Percentiles rank a stretch among this genome's conserved stretches.
Conservation (phyloP, 1,284 basidiomycete species). For the Puccinia novopanici region DNA sequence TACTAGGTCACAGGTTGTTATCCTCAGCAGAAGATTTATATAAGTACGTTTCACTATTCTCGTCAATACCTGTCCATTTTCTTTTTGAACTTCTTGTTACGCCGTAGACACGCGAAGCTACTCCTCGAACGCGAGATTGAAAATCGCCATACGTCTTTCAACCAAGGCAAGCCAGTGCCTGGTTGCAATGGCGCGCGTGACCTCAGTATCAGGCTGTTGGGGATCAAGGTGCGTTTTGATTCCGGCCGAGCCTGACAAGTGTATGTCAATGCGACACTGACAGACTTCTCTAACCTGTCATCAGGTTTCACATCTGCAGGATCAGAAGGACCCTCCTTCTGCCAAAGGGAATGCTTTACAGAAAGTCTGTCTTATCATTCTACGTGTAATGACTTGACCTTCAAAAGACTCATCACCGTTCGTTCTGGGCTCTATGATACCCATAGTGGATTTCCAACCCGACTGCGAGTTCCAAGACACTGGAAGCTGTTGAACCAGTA, state of each 20-base stretch:
- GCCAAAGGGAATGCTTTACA: neutral
- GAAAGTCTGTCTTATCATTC: neutral
- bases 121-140: constrained; percentile 34
- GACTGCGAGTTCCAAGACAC: neutral
- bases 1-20: constrained; percentile 12
- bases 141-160: constrained; percentile 23
- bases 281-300: neutral
- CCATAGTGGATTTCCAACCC: constrained; percentile 23
- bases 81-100: neutral
- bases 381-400: neutral
- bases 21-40: constrained; percentile 24
- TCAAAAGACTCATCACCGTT: no score
- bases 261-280: neutral
- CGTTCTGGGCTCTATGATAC: neutral
- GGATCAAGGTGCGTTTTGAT: constrained; percentile 8
- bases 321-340: neutral
- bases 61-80: neutral
- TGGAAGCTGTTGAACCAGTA: neutral
- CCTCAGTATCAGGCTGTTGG: constrained; percentile 23
- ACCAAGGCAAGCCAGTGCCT: constrained; percentile 5
- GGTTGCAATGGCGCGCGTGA: constrained; percentile 27
- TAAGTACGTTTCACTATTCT: neutral
- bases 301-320: constrained; percentile 31
- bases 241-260: no score
- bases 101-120: neutral